Conservation (phyloP, 2,329 filamentous ascomycete species). For the Colletotrichum sp. region DNA sequence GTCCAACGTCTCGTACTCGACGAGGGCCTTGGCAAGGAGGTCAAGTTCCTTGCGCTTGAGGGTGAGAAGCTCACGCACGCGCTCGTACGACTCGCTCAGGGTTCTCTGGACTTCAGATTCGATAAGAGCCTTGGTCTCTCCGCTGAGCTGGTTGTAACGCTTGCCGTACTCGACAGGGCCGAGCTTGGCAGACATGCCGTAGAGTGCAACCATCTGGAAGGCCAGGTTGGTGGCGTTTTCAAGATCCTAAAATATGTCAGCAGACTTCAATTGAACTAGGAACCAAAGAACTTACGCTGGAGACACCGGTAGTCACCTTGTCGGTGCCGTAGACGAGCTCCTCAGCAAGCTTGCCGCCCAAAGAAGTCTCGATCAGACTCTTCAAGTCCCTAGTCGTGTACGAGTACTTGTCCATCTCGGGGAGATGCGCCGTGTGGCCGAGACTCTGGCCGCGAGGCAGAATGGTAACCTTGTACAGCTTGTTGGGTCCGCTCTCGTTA, state of each 20-base stretch:
- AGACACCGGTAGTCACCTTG: constrained; percentile 88
- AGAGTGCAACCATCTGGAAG: constrained; percentile 85
- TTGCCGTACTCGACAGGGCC: constrained; percentile 89
- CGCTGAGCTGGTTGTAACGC: constrained; percentile 82
- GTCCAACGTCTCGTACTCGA: constrained; percentile 93
- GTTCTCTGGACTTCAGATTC: constrained; percentile 87
- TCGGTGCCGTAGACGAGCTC: constrained; percentile 92
- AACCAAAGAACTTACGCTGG: constrained; percentile 61
- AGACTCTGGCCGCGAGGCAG: constrained; percentile 87
- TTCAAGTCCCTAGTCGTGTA: constrained; percentile 85
- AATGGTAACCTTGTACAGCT: constrained; percentile 96
- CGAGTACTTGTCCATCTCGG: constrained; percentile 92
- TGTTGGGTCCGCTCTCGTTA: constrained; percentile 71
- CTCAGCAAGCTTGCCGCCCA: constrained; percentile 89
- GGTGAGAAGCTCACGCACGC: constrained; percentile 74
- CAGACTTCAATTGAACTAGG: background rate
- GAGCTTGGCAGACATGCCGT: constrained; percentile 87
- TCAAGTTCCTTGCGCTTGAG: constrained; percentile 86
- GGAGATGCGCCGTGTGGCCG: constrained; percentile 86
- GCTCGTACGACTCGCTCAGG: constrained; percentile 80
- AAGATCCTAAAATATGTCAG: constrained; percentile 70
- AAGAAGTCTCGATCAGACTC: constrained; percentile 77
- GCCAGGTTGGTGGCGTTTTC: constrained; percentile 81
- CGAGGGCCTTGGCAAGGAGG: constrained; percentile 82
- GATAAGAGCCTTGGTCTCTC: constrained; percentile 84